Evolutionary conservation across 2,329 filamentous ascomycete species (phyloP), one percentile per base, ranked within the genome.

Genomic region (Graphiopsis chlorocephala): DNA sequence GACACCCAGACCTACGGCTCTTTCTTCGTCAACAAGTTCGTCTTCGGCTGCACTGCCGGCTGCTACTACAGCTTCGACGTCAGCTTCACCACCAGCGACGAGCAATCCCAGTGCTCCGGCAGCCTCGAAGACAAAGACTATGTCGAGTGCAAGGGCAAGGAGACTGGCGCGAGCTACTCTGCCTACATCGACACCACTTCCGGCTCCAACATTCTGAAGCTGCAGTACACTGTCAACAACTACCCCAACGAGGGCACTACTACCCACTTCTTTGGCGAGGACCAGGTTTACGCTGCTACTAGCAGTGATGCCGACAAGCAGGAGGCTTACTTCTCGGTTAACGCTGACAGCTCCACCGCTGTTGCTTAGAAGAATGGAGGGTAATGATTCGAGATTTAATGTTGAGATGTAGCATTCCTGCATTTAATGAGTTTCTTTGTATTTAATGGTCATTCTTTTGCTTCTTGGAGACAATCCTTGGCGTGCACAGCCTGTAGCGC

Each of bases 31-130:
- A 65, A 66, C 52, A 67, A 72, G 50, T 72, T 71, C 68, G 38
- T 67, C 67, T 72, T 65, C 65, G 70, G 71, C 64, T 72, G 71
- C 66, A 68, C 68, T 23, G 56, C 23, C 48, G 65, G 65, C 63
- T 72, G 71, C 66, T 14, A 61, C 67, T 72, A 62, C 59, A 61
- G 45, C 61, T 71, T 72, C 68, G 64, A 70, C 60, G 66, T 71
- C 15, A 26, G 63, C 25, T 62, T 71, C 60, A 50, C 33, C 8
- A 35, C 45, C 23, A n/a, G 58, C 29, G 65, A 69, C 65, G 65
- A 70, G 65, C 50, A 53, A 17, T 68, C 65, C n/a, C 38, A 67
- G 23, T 72, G 71, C 65, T 45, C 48, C 4, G 71, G 71, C 25
- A 58, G 28, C 59, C 33, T 67, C 33, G 58, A 68, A n/a, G 61